Conservation (phyloP, 441 rosid species). For the Corymbia citriodora region DNA sequence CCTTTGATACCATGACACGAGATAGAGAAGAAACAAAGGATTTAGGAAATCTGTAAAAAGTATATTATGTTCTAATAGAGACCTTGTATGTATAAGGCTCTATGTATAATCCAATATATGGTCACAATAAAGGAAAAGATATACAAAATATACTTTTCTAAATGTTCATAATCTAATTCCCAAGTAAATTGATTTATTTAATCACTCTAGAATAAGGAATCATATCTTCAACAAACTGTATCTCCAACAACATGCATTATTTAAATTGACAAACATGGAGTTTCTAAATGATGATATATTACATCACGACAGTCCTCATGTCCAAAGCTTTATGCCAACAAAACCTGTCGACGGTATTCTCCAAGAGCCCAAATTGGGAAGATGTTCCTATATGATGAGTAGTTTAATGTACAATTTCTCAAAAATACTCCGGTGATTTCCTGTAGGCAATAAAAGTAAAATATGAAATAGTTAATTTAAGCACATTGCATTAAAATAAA, state of each 20-base stretch:
- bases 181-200: too few species aligned
- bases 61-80: too few species aligned
- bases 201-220: too few species aligned
- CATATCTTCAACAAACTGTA: too few species aligned
- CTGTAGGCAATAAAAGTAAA: neutral
- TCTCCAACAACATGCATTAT: neutral
- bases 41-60: neutral
- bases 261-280: neutral
- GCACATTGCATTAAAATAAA: neutral
- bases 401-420: constrained; percentile 26
- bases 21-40: neutral
- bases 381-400: constrained; percentile 18
- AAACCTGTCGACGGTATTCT: constrained; percentile 9
- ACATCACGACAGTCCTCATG: neutral
- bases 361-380: constrained; percentile 27
- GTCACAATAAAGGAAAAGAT: too few species aligned
- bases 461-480: neutral
- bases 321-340: neutral
- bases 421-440: constrained; percentile 21
- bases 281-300: neutral
- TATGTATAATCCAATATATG: too few species aligned
- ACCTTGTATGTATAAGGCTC: too few species aligned
- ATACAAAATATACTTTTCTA: too few species aligned
- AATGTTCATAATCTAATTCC: too few species aligned
- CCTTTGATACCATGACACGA: neutral